phyloP scores from a whole-genome alignment of 345 rosid genomes.

The Eucalyptus decipiens region DNA sequence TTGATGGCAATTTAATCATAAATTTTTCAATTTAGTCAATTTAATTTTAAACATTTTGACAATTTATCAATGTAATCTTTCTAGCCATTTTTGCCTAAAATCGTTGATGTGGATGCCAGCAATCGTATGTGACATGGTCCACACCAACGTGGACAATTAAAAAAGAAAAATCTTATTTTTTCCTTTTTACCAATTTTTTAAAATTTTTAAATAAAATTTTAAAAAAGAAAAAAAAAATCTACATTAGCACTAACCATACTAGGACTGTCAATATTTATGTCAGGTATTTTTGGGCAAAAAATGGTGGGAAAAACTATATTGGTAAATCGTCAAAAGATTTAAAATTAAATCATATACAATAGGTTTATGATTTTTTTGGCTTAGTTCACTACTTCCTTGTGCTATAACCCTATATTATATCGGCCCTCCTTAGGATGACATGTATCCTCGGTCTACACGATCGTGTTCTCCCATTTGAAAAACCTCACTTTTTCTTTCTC shows the following conservation, averaged over 20 bases:
- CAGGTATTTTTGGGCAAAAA: neutral
- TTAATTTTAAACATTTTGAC: fast-evolving
- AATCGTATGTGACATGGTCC: neutral
- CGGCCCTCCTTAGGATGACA: neutral
- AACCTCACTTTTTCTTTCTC: neutral
- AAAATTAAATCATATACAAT: neutral
- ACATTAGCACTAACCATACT: fast-evolving
- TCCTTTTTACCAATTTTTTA: neutral
- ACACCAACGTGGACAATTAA: neutral
- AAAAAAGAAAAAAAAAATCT: fast-evolving
- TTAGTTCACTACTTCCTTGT: fast-evolving
- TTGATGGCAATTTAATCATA: fast-evolving
- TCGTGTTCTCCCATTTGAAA: neutral
- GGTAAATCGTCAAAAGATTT: neutral
- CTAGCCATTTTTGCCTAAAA: fast-evolving
- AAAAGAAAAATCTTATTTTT: no score
- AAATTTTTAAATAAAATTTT: no score
- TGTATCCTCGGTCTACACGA: neutral
- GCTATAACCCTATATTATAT: fast-evolving
- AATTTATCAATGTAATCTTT: neutral
- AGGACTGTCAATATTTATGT: fast-evolving
- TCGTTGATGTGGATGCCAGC: fast-evolving
- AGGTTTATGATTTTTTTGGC: neutral
- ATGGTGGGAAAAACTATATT: neutral
- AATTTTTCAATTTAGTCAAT: fast-evolving